These are phyloP conservation scores for Fusarium sp. DNA, from an alignment of 2,329 filamentous ascomycete genomes.

Conservation along the genomic window DNA sequence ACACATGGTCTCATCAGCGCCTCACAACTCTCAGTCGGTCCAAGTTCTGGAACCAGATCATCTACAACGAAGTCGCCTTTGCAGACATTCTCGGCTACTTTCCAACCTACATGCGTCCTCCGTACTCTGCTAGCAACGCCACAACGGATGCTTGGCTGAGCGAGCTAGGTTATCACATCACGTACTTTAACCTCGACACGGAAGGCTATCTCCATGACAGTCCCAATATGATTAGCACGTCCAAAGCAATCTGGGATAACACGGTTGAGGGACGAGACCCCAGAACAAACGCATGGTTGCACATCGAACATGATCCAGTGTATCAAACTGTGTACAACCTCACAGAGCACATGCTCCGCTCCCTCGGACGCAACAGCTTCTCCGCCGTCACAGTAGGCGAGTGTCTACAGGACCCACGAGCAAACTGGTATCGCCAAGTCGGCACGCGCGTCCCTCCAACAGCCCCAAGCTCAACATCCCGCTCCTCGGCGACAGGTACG, in stretches of 20 bases:
- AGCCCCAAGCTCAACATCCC: slow-evolving; percentile 14
- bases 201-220: slow-evolving; percentile 65
- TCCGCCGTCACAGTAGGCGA: slow-evolving; percentile 58
- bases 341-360: slow-evolving; percentile 53
- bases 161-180: slow-evolving; percentile 64
- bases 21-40: slow-evolving; percentile 49
- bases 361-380: slow-evolving; percentile 53
- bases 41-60: slow-evolving; percentile 53
- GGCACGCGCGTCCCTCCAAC: neutral
- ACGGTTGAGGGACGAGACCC: slow-evolving; percentile 48
- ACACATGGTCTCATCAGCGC: slow-evolving; percentile 58
- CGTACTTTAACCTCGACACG: slow-evolving; percentile 69
- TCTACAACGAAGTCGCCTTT: slow-evolving; percentile 55
- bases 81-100: slow-evolving; percentile 53
- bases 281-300: slow-evolving; percentile 53
- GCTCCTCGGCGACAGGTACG: slow-evolving; percentile 18
- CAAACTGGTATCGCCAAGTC: slow-evolving; percentile 61
- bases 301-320: slow-evolving; percentile 63
- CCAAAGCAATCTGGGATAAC: slow-evolving; percentile 52
- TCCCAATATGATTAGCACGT: slow-evolving; percentile 57
- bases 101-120: slow-evolving; percentile 57
- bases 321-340: slow-evolving; percentile 56
- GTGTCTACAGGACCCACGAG: slow-evolving; percentile 62
- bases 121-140: slow-evolving; percentile 56
- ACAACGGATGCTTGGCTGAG: slow-evolving; percentile 52